Percentiles rank a stretch among this genome's conserved stretches.
Conservation (phyloP, 1,139 yeast genomes). For the Candida sojae region DNA sequence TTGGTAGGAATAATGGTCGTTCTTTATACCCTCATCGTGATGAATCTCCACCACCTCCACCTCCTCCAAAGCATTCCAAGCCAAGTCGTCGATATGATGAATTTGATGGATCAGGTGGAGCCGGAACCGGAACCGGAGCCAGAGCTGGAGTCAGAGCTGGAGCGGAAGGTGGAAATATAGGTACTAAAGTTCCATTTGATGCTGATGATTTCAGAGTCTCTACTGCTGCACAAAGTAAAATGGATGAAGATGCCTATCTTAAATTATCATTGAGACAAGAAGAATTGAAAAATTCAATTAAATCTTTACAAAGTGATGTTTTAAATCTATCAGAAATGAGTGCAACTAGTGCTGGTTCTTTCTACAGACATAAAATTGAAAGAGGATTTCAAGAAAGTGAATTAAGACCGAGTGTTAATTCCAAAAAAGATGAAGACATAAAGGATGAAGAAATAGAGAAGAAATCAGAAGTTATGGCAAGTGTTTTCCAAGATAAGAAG, state of each 20-base stretch:
- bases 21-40: constrained; percentile 7
- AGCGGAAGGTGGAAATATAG: no score
- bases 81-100: constrained; percentile 8
- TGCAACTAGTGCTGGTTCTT: constrained; percentile 89
- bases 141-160: no score
- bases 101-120: neutral
- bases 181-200: constrained; percentile 32
- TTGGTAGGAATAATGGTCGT: constrained; percentile 12
- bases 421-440: constrained; percentile 8
- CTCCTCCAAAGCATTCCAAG: constrained; percentile 44
- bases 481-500: constrained; percentile 49
- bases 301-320: constrained; percentile 50
- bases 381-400: constrained; percentile 33
- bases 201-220: constrained; percentile 41
- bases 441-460: constrained; percentile 1
- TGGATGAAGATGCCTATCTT: constrained; percentile 33
- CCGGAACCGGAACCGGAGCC: no score
- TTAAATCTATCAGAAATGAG: constrained; percentile 65
- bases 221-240: constrained; percentile 18
- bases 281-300: constrained; percentile 43
- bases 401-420: constrained; percentile 20
- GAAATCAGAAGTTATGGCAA: constrained; percentile 29
- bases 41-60: constrained; percentile 51
- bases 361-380: constrained; percentile 67
- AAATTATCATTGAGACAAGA: constrained; percentile 36